Percentiles rank a stretch among this genome's conserved stretches.
Conservation (phyloP, 1,139 yeast genomes). For the Zhuliangozyma blackwelliae region DNA sequence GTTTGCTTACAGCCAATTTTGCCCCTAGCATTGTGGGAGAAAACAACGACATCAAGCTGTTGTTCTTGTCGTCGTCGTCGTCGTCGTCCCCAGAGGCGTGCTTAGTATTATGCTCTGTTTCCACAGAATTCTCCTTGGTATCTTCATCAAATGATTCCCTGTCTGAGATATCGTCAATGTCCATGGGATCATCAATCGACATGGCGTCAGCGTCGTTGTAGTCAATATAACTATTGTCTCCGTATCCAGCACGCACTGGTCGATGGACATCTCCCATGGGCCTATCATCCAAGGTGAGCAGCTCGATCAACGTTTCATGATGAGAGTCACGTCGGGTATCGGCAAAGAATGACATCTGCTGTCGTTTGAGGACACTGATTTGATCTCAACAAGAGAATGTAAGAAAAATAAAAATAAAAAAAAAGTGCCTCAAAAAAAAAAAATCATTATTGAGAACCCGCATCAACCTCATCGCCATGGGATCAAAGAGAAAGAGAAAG, state of each 20-base stretch:
- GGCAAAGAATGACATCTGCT: too few relatives aligned
- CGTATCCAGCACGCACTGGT: neutral
- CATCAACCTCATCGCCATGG: conserved; percentile 29
- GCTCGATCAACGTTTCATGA: conserved; percentile 20
- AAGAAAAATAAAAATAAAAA: neutral
- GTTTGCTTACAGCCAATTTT: conserved; percentile 29
- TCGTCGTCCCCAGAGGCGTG: neutral
- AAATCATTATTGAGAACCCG: conserved; percentile 1
- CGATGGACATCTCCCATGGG: neutral
- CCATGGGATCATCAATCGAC: conserved; percentile 13
- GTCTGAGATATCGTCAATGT: conserved; percentile 11
- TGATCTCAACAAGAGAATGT: too few relatives aligned
- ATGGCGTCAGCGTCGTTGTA: conserved; percentile 2
- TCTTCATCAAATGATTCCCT: too few relatives aligned
- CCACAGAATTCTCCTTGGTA: too few relatives aligned
- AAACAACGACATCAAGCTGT: conserved; percentile 6
- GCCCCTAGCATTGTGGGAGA: conserved; percentile 41
- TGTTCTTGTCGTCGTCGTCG: neutral
- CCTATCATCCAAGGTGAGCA: conserved; percentile 24
- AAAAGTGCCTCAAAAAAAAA: conserved; percentile 2
- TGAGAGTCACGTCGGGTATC: conserved; percentile 15
- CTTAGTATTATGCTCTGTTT: too few relatives aligned
- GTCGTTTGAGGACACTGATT: too few relatives aligned
- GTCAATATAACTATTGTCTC: conserved; percentile 1
- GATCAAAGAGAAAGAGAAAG: conserved; percentile 54